Evolutionary conservation across 352 stramenopile species (phyloP).

Genomic region (Globisporangium solare): DNA sequence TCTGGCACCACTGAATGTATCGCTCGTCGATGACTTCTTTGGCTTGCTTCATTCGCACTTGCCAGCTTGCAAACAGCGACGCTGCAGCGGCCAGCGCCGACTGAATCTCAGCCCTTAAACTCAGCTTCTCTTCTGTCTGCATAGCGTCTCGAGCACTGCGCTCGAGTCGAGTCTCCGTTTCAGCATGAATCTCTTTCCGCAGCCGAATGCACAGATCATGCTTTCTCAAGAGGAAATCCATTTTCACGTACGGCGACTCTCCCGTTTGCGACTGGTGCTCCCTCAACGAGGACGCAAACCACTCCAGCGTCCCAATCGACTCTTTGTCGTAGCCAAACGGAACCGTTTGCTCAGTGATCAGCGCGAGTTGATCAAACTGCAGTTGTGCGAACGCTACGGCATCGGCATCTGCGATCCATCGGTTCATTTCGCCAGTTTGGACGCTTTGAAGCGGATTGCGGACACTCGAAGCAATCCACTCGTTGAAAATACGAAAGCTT

Average conservation of each 20-base stretch:
- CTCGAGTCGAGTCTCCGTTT: constrained; percentile 23
- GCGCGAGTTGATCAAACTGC: constrained; percentile 51
- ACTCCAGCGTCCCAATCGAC: constrained; percentile 28
- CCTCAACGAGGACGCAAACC: constrained; percentile 6
- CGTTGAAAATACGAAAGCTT: constrained; percentile 48
- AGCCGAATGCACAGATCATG: constrained; percentile 37
- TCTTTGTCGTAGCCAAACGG: constrained; percentile 30
- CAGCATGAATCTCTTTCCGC: constrained; percentile 25
- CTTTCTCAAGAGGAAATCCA: constrained; percentile 35
- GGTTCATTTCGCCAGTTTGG: constrained; percentile 22
- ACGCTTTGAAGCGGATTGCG: constrained; percentile 41
- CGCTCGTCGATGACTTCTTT: constrained; percentile 2
- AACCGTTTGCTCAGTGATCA: constrained; percentile 24
- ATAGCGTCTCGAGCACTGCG: constrained; percentile 16
- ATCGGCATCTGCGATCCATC: constrained; percentile 24
- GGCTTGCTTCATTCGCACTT: background rate
- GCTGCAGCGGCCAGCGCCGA: constrained; percentile 6
- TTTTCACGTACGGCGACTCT: constrained; percentile 20
- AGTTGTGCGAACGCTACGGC: constrained; percentile 36
- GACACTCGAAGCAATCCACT: constrained; percentile 39
- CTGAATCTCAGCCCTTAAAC: constrained; percentile 15
- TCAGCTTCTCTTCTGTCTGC: constrained; percentile 24
- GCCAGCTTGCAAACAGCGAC: constrained; percentile 2
- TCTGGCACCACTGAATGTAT: background rate
- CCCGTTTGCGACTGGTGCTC: background rate